phyloP scores from a whole-genome alignment of 331 rosid species.

The Quercus tomentella region DNA sequence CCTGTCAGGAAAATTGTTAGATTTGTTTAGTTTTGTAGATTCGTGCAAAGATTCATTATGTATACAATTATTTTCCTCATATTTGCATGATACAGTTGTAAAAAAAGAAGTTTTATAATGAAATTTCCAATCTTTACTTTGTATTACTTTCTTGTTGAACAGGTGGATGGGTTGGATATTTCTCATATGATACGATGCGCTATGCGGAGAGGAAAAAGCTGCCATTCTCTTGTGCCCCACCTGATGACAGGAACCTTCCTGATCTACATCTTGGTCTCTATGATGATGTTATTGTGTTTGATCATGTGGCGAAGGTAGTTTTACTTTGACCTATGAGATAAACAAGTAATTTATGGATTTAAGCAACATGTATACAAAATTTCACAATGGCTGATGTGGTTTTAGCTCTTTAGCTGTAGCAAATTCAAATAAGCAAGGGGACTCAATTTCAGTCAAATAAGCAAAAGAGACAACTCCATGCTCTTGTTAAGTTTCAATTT shows the following conservation, averaged over 20 bases:
- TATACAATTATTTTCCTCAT: too few relatives aligned
- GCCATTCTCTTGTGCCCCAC: conserved; percentile 73
- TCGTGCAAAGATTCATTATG: too few relatives aligned
- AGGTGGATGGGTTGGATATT: conserved; percentile 99
- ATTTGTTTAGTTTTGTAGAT: too few relatives aligned
- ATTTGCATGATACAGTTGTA: too few relatives aligned
- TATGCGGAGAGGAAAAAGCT: conserved; percentile 86
- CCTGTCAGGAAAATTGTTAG: too few relatives aligned
- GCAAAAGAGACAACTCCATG: not conserved
- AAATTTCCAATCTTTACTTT: not conserved
- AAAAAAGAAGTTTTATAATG: too few relatives aligned
- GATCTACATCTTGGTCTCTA: conserved; percentile 96
- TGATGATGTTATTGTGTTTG: conserved; percentile 80
- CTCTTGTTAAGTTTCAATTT: not conserved
- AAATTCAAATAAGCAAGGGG: not conserved
- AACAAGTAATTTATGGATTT: not conserved
- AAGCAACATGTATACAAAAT: too few relatives aligned
- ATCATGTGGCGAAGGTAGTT: conserved; percentile 84
- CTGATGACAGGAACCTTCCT: conserved; percentile 77
- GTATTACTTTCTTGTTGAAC: conserved; percentile 9
- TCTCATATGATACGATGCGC: conserved; percentile 94
- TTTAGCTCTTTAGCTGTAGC: not conserved
- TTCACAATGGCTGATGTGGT: too few relatives aligned
- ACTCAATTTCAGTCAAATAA: not conserved
- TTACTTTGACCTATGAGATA: conserved; percentile 1